These are phyloP conservation scores for Phytophthora melonis DNA, from an alignment of 352 stramenopile genomes.

Conservation along the genomic window DNA sequence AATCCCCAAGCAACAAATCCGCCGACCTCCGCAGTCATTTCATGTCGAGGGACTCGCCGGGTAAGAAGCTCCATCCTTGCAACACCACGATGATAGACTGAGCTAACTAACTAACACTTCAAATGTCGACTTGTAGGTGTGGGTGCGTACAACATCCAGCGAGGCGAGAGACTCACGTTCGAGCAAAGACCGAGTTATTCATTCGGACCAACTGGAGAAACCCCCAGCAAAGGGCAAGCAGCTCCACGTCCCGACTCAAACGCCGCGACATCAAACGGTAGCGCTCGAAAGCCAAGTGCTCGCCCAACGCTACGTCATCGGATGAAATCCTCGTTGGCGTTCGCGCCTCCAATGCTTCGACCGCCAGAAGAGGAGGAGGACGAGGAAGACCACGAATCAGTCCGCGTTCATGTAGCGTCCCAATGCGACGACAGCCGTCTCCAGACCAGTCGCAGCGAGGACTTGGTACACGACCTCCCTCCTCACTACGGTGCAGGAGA, in stretches of 20 bases:
- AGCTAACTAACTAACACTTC: background rate
- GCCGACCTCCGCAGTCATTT: slow-evolving; percentile 26
- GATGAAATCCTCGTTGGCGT: slow-evolving; percentile 42
- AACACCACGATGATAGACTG: background rate
- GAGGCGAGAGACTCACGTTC: slow-evolving; percentile 58
- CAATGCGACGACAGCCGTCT: slow-evolving; percentile 14
- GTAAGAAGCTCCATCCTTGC: slow-evolving; percentile 2
- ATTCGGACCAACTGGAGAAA: slow-evolving; percentile 35
- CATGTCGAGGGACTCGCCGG: slow-evolving; percentile 26
- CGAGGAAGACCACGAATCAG: background rate
- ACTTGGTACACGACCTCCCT: slow-evolving; percentile 3
- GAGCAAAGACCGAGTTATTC: slow-evolving; percentile 48
- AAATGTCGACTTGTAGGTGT: slow-evolving; percentile 37
- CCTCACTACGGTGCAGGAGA: slow-evolving; percentile 19
- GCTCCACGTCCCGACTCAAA: background rate
- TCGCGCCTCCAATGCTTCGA: slow-evolving; percentile 17
- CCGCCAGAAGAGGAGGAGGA: background rate
- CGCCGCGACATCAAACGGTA: slow-evolving; percentile 3
- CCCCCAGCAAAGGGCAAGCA: background rate
- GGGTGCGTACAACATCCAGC: slow-evolving; percentile 59
- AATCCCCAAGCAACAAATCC: slow-evolving; percentile 24
- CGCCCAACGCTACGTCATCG: slow-evolving; percentile 4
- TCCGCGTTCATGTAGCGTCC: slow-evolving; percentile 14
- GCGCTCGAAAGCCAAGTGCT: slow-evolving; percentile 5
- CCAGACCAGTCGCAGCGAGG: background rate